Base-by-base conservation (phyloP, 2,329 filamentous ascomycete species). In the Penicillium sp. region DNA sequence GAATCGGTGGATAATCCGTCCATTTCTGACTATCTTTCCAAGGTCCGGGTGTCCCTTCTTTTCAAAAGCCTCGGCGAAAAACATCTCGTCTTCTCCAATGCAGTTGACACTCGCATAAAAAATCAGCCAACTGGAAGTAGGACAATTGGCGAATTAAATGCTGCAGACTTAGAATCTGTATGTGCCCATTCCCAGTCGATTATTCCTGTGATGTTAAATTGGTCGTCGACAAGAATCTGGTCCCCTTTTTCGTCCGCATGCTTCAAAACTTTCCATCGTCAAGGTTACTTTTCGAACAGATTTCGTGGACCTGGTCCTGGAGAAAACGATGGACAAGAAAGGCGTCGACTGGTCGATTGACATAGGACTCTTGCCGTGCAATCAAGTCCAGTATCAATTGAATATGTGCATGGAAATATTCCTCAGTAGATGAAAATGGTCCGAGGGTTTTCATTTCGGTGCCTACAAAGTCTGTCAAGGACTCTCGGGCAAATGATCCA, bases 231-330 rank as follows among this genome's bases (percentile, higher is more conserved):
- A 1, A 81, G 63, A 13, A 81, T 70, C 43, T 80, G 76, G 46
- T 79, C 75, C 2, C 74, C 76, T 57, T 79, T 80, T 54, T 80
- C 76, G 50, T 78, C 73, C n/a, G 68, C 60, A 56, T 78, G 71
- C 55, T 76, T 79, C 8, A 81, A 61, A 73, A 80, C 22, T 58
- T 62, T 4, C 63, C 54, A 27, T 67, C 62, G 20, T 67, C 55
- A 55, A 56, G 14, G 22, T 47, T 10, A 53, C 43, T 36, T 36
- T 51, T 46, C 64, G 53, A 24, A 60, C 51, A 27, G 3, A 50
- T 18, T 20, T 51, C 45, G 4, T 54, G 53, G 22, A 65, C 39
- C 14, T 68, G 54, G 40, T 78, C 71, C n/a, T 74, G 45, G 35
- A 77, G 72, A 60, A 69, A 77, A 33, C 68, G 66, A 56, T 77